A percentile compares a stretch with the other conserved stretches of the same genome.
phyloP scores from a whole-genome alignment of 73 alveolate species.

The Urostyla sp. region DNA sequence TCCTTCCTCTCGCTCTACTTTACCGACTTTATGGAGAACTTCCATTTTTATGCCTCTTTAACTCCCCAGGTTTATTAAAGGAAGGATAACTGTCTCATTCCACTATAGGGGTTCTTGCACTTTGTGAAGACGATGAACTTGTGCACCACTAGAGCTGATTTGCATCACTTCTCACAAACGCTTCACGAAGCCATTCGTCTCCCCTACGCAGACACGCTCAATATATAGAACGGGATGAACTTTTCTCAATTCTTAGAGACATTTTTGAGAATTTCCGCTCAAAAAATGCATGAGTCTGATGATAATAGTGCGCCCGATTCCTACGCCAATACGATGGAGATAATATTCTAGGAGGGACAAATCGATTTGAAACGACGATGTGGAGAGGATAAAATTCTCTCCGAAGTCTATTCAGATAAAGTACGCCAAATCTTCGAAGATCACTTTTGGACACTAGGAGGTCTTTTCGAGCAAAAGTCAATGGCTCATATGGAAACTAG shows the following conservation, averaged over 20 bases:
- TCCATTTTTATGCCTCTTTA: constrained; percentile 59
- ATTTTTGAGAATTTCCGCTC: constrained; percentile 47
- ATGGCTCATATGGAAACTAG: constrained; percentile 55
- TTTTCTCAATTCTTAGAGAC: constrained; percentile 70
- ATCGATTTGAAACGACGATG: constrained; percentile 43
- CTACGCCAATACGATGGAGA: no score
- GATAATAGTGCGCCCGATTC: constrained; percentile 40
- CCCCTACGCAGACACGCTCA: constrained; percentile 58
- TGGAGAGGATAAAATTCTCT: constrained; percentile 47
- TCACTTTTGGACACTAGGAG: constrained; percentile 62
- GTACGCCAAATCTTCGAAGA: constrained; percentile 53
- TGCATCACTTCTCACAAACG: constrained; percentile 23
- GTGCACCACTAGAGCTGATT: constrained; percentile 45
- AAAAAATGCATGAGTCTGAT: constrained; percentile 33
- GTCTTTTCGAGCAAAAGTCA: constrained; percentile 53
- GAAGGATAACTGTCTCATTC: constrained; percentile 61
- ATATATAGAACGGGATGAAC: constrained; percentile 67
- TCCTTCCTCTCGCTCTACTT: constrained; percentile 63
- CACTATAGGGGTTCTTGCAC: constrained; percentile 60
- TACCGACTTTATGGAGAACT: constrained; percentile 54
- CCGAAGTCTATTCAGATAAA: constrained; percentile 56
- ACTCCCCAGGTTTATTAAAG: constrained; percentile 49
- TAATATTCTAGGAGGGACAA: constrained; percentile 48
- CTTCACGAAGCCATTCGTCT: constrained; percentile 52
- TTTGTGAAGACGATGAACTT: constrained; percentile 60